These are phyloP conservation scores for Triticum dicoccoides DNA, from an alignment of 176 grass and related monocot species.

Conservation along the genomic window DNA sequence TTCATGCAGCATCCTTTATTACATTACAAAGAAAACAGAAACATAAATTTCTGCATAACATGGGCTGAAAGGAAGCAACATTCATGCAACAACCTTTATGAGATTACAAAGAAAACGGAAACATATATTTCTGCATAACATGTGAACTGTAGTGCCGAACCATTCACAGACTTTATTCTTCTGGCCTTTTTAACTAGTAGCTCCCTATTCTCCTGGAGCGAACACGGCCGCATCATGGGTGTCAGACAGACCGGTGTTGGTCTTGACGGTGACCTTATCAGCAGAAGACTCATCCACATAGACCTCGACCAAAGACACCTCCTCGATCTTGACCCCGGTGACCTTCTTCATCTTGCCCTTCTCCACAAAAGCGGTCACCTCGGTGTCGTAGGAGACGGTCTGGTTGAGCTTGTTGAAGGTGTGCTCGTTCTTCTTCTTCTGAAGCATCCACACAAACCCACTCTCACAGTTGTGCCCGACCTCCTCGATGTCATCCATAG, in stretches of 20 bases:
- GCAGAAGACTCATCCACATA: background rate
- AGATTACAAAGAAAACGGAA: no score
- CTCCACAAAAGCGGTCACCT: background rate
- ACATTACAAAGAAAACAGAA: background rate
- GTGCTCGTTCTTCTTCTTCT: conserved; percentile 19
- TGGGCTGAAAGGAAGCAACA: no score
- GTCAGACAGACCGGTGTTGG: background rate
- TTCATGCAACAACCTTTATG: no score
- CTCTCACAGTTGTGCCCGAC: background rate
- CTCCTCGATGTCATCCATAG: conserved; percentile 9
- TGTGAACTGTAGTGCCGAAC: background rate
- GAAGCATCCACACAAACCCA: conserved; percentile 4
- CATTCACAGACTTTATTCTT: background rate
- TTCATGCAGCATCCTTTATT: background rate
- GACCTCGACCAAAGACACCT: conserved; percentile 1
- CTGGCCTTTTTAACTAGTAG: background rate
- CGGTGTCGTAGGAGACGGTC: background rate
- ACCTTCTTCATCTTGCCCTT: conserved; percentile 7
- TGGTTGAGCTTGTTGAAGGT: conserved; percentile 35
- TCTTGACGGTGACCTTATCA: background rate
- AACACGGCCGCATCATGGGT: background rate
- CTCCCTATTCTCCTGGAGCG: background rate
- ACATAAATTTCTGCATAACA: background rate
- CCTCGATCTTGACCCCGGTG: conserved; percentile 5
- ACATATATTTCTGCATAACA: background rate